Evolutionary conservation across 2,329 filamentous ascomycete species (phyloP), one percentile per base, ranked within the genome.

Genomic region (Rhytidhysteron rufulum): DNA sequence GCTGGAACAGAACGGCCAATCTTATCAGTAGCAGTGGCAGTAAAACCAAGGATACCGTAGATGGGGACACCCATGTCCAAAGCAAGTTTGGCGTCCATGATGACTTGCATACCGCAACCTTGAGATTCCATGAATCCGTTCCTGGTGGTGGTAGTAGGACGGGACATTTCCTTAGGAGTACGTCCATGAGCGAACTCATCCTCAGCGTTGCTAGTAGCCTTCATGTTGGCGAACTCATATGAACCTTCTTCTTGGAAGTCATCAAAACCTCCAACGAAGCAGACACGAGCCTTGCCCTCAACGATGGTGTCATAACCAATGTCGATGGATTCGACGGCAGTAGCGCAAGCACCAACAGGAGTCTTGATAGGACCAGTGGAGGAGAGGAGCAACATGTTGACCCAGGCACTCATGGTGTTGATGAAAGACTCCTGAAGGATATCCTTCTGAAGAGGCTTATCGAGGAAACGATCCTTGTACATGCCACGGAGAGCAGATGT

Each of bases 201-300:
- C 46, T 96, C 86, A 19, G 91, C 90, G 63, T 97, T 98, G 79
- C 90, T 96, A 41, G 93, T 98, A 44, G 93, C 93, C 72, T 95
- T 95, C 93, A 98, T 98, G 77, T 98, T 98, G 75, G 93, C 93
- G 66, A 98, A 98, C 69, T 98, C 93, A 62, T 96, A 98, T 1
- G 93, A 98, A 38, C 93, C 94, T 72, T 98, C 93, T 72, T 98
- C 93, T 60, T 94, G 89, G 75, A 98, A 96, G 71, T 98, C 94
- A 73, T 98, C 93, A 61, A 98, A 97, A 54, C 93, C 93, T 79
- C 93, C 93, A 44, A 98, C 94, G 51, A 98, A 85, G 78, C 91
- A 97, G 60, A 98, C 82, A 38, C 90, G 87, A 44, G 94, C 93
- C 78, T 98, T 98, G 70, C 93, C 93, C 68, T 97, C 91, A 58